Evolutionary conservation across 1,284 basidiomycete genomes (phyloP).

Genomic region (Tremellales sp.): DNA sequence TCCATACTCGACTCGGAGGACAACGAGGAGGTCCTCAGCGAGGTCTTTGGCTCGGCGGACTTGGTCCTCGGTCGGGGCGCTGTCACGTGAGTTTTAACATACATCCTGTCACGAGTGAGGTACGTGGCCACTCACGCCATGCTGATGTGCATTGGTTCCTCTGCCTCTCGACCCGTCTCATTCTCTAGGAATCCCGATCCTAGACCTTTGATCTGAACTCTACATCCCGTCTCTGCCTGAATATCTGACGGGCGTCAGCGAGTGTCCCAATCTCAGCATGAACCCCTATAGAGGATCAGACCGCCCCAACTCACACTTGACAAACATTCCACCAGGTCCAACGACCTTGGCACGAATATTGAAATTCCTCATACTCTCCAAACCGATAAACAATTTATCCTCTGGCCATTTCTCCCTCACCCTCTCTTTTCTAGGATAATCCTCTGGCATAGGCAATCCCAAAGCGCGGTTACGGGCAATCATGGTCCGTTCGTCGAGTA

Average conservation of each 20-base stretch:
- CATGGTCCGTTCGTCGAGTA: slow-evolving; percentile 74
- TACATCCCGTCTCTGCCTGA: slow-evolving; percentile 89
- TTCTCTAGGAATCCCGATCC: slow-evolving; percentile 95
- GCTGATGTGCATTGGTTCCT: slow-evolving; percentile 92
- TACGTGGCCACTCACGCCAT: slow-evolving; percentile 61
- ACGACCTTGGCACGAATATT: slow-evolving; percentile 97
- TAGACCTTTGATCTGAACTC: slow-evolving; percentile 96
- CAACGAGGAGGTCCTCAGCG: slow-evolving; percentile 81
- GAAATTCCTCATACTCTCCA: slow-evolving; percentile 91
- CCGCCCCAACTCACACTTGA: slow-evolving; percentile 65
- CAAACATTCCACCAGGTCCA: slow-evolving; percentile 90
- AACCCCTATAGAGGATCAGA: too few species aligned
- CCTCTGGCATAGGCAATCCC: slow-evolving; percentile 26
- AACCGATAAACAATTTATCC: slow-evolving; percentile 79
- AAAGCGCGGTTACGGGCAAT: slow-evolving; percentile 46
- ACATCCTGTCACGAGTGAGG: background rate
- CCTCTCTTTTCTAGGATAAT: background rate
- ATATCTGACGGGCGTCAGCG: slow-evolving; percentile 57
- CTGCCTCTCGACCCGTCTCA: slow-evolving; percentile 84
- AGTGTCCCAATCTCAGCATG: too few species aligned
- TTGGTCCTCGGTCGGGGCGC: slow-evolving; percentile 83
- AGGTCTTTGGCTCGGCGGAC: slow-evolving; percentile 80
- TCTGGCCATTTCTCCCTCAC: slow-evolving; percentile 85
- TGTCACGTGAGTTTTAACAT: slow-evolving; percentile 42
- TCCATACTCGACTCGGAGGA: slow-evolving; percentile 77